Conservation (phyloP, 78 protist species). For the Pelomyxa schiedti region DNA sequence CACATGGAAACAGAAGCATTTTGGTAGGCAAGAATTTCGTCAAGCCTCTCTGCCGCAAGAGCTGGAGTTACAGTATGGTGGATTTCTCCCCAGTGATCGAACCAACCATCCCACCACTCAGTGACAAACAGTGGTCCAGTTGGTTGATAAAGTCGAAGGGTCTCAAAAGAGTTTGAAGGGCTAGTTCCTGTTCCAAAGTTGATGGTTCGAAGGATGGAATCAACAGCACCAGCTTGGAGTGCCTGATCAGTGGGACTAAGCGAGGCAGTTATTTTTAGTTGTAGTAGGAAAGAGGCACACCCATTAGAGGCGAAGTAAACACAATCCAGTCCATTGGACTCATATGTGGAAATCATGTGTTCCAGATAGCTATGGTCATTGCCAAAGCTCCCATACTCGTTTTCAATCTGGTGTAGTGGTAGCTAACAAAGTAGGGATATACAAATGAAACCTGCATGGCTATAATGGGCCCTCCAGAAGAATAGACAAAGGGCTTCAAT, state of each 20-base stretch:
- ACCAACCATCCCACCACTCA: conserved; percentile 23
- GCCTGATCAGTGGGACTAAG: background rate
- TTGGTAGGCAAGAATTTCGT: background rate
- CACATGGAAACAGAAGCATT: conserved; percentile 1
- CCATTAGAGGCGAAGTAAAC: background rate
- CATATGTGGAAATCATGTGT: background rate
- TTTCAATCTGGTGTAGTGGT: no score
- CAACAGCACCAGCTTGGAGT: background rate
- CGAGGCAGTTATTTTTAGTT: no score
- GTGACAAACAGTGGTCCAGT: conserved; percentile 5
- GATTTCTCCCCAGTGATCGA: conserved; percentile 5
- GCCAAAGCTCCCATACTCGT: conserved; percentile 25
- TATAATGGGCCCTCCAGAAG: conserved; percentile 10
- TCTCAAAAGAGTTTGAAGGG: background rate
- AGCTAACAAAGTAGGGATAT: no score
- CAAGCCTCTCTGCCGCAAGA: background rate
- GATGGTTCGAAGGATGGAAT: background rate
- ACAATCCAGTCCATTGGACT: background rate
- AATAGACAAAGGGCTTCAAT: background rate
- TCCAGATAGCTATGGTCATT: background rate
- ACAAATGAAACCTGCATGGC: no score
- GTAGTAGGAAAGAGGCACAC: no score
- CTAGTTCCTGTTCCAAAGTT: background rate
- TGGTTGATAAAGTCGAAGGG: background rate
- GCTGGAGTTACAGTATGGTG: background rate